These are phyloP conservation scores for Colletotrichum acutatum DNA, from an alignment of 2,329 filamentous ascomycete species.

Conservation along the genomic window DNA sequence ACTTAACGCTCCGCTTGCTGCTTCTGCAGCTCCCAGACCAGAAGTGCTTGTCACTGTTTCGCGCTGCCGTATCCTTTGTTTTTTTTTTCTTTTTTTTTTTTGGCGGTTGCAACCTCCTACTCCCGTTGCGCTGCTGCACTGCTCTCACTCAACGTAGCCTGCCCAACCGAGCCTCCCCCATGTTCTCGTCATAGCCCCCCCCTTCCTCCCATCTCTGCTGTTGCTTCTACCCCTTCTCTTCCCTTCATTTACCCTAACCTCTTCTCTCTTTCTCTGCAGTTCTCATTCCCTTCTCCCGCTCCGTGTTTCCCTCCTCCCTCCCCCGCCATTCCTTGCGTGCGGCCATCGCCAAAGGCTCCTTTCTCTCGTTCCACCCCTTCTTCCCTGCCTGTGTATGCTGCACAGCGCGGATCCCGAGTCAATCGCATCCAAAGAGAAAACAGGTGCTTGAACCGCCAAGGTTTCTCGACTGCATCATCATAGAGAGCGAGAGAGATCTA, in stretches of 20 bases:
- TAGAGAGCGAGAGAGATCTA: not conserved
- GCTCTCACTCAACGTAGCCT: constrained; percentile 12
- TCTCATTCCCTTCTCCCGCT: not conserved
- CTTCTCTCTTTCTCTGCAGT: not conserved
- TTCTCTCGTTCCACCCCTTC: not conserved
- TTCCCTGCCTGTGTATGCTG: not conserved
- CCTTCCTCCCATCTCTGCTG: not conserved
- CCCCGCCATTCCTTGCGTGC: not conserved
- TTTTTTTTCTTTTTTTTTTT: too few species aligned
- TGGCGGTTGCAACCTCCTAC: not conserved
- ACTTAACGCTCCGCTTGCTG: not conserved
- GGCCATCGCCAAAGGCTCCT: not conserved
- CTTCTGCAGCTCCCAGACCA: not conserved
- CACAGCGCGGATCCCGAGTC: not conserved
- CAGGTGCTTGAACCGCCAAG: not conserved
- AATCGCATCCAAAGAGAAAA: not conserved
- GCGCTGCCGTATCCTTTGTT: not conserved
- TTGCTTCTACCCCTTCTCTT: not conserved
- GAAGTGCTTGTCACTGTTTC: not conserved
- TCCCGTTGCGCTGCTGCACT: not conserved
- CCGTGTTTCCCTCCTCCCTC: not conserved
- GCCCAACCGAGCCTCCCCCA: constrained; percentile 37
- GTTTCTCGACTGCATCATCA: constrained; percentile 3
- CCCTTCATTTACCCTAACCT: not conserved
- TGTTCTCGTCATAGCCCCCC: constrained; percentile 47